Conservation (phyloP, 2,329 filamentous ascomycete species). For the Botryotinia narcissicola region DNA sequence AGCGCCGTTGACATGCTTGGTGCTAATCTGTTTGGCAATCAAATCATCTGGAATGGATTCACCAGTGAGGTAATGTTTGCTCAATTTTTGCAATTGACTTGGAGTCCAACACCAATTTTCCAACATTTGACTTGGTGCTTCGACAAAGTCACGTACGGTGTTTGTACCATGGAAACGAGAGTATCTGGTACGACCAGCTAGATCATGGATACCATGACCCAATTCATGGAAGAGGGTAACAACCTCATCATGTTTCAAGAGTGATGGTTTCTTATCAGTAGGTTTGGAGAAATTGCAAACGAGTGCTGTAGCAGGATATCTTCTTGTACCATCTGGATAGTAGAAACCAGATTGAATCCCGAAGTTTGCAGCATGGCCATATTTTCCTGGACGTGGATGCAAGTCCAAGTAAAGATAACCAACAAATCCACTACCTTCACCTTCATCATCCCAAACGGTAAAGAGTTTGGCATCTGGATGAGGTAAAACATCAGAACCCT, state of each 20-base stretch:
- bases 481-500: slow-evolving; percentile 59
- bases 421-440: slow-evolving; percentile 68
- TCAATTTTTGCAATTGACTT: slow-evolving; percentile 62
- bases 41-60: slow-evolving; percentile 72
- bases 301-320: slow-evolving; percentile 74
- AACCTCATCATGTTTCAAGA: slow-evolving; percentile 81
- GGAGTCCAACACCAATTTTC: slow-evolving; percentile 76
- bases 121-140: slow-evolving; percentile 70
- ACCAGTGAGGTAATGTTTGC: slow-evolving; percentile 68
- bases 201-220: slow-evolving; percentile 68
- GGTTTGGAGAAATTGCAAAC: slow-evolving; percentile 87
- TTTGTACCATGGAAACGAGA: slow-evolving; percentile 66
- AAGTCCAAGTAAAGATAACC: slow-evolving; percentile 83
- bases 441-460: slow-evolving; percentile 76
- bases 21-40: slow-evolving; percentile 69
- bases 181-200: slow-evolving; percentile 61
- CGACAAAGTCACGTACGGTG: slow-evolving; percentile 67
- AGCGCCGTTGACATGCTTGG: slow-evolving; percentile 78
- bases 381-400: slow-evolving; percentile 77
- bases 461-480: slow-evolving; percentile 81
- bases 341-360: slow-evolving; percentile 72
- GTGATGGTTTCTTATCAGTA: slow-evolving; percentile 69
- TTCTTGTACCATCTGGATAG: slow-evolving; percentile 63
- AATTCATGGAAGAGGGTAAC: slow-evolving; percentile 80
- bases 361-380: slow-evolving; percentile 83